phyloP scores from a whole-genome alignment of 2,329 filamentous ascomycete genomes.

The Ceratocystiopsis brevicomis region DNA sequence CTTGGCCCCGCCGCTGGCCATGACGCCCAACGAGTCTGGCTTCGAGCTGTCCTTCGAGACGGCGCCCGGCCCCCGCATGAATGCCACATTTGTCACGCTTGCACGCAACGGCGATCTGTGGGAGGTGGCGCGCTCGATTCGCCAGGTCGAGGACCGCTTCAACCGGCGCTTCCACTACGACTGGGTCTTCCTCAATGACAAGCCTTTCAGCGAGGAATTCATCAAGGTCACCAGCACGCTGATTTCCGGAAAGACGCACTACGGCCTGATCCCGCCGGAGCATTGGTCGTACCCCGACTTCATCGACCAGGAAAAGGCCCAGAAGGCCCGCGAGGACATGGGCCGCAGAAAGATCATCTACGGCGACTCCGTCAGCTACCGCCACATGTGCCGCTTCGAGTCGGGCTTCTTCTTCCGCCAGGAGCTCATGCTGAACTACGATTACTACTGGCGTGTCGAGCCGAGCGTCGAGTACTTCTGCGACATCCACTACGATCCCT shows the following conservation, averaged over 20 bases:
- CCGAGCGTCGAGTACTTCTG: slow-evolving; percentile 93
- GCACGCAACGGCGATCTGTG: slow-evolving; percentile 86
- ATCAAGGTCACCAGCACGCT: slow-evolving; percentile 78
- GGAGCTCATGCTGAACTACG: slow-evolving; percentile 80
- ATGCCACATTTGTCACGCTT: slow-evolving; percentile 92
- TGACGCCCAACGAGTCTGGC: slow-evolving; percentile 31
- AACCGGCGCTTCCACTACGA: slow-evolving; percentile 94
- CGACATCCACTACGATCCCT: slow-evolving; percentile 87
- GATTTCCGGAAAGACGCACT: slow-evolving; percentile 82
- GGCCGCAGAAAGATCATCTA: slow-evolving; percentile 90
- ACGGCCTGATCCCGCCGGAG: slow-evolving; percentile 73
- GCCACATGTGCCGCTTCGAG: slow-evolving; percentile 98
- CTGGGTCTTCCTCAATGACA: slow-evolving; percentile 97
- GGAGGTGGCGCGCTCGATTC: slow-evolving; percentile 92
- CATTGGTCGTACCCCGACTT: slow-evolving; percentile 95
- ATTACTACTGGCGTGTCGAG: slow-evolving; percentile 99
- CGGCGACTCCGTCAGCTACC: slow-evolving; percentile 88
- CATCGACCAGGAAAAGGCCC: slow-evolving; percentile 89
- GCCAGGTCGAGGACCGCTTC: slow-evolving; percentile 94
- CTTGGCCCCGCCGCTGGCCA: slow-evolving; percentile 26
- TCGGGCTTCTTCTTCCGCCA: slow-evolving; percentile 99
- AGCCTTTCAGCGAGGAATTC: slow-evolving; percentile 82
- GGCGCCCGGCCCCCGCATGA: slow-evolving; percentile 58
- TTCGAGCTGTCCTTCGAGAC: slow-evolving; percentile 33
- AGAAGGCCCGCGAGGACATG: slow-evolving; percentile 87